A percentile compares a stretch with the other conserved stretches of the same genome.
Evolutionary conservation across 73 alveolate species (phyloP).

Genomic region (Paramecium biaurelia): DNA sequence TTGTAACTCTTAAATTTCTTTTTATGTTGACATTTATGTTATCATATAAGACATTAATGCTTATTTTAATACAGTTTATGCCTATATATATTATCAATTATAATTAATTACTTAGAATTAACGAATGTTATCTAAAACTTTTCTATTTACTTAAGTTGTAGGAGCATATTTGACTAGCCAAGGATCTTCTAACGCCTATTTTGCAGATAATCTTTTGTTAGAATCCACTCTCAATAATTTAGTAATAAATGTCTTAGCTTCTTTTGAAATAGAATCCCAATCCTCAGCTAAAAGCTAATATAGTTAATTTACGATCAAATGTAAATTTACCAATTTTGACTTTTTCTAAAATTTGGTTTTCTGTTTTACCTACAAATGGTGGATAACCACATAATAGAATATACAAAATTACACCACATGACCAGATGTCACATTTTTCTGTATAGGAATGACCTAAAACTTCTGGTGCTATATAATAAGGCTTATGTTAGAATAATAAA

Average conservation of each 20-base stretch:
- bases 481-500: neutral
- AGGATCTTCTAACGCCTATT: slow-evolving; percentile 62
- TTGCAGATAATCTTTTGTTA: slow-evolving; percentile 56
- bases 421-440: slow-evolving; percentile 78
- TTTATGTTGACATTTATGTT: slow-evolving; percentile 52
- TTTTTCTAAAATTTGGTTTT: slow-evolving; percentile 64
- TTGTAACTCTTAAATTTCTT: slow-evolving; percentile 63
- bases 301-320: slow-evolving; percentile 33
- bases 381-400: slow-evolving; percentile 70
- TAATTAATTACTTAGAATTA: neutral
- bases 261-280: slow-evolving; percentile 68
- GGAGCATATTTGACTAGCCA: slow-evolving; percentile 62
- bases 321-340: slow-evolving; percentile 58
- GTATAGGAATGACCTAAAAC: slow-evolving; percentile 60
- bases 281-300: slow-evolving; percentile 36
- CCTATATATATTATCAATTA: neutral
- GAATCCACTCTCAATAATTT: slow-evolving; percentile 68
- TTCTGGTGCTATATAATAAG: slow-evolving; percentile 74
- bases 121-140: slow-evolving; percentile 49
- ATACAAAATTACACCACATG: slow-evolving; percentile 74
- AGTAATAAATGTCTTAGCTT: slow-evolving; percentile 63
- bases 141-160: neutral
- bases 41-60: slow-evolving; percentile 73
- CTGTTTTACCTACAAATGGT: slow-evolving; percentile 69
- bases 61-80: slow-evolving; percentile 58